These are phyloP conservation scores for Quercus ilex DNA, from an alignment of 306 rosid species.

Conservation along the genomic window DNA sequence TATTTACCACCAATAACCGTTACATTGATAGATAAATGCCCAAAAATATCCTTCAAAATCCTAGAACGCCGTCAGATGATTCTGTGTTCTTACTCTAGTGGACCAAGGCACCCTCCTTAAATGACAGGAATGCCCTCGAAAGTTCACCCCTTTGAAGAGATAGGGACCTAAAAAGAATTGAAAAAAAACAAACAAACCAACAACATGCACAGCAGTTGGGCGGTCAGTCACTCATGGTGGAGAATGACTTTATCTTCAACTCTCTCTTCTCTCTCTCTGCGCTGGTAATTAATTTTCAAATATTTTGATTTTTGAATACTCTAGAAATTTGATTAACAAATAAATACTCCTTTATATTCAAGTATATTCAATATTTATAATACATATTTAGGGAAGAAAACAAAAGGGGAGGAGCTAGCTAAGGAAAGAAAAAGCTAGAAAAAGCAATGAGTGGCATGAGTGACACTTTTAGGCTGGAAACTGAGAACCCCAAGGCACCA, in stretches of 20 bases:
- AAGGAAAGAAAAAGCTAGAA: conserved; percentile 15
- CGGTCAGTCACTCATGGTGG: background rate
- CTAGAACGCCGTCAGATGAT: no score
- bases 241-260: background rate
- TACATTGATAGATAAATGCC: background rate
- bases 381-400: background rate
- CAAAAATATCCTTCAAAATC: background rate
- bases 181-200: background rate
- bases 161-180: background rate
- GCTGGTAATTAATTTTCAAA: background rate
- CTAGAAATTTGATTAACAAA: background rate
- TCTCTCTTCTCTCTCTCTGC: background rate
- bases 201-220: background rate
- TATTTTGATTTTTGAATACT: background rate
- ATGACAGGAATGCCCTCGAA: conserved; percentile 1
- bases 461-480: conserved; percentile 58
- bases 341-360: background rate
- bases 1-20: background rate
- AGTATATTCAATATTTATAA: background rate
- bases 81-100: no score
- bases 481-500: conserved; percentile 6
- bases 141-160: background rate
- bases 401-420: background rate
- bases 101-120: background rate
- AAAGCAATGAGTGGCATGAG: conserved; percentile 17